Base-by-base conservation (phyloP, 1,284 basidiomycete genomes). In the Microbotryum lychnidis-dioicae region DNA sequence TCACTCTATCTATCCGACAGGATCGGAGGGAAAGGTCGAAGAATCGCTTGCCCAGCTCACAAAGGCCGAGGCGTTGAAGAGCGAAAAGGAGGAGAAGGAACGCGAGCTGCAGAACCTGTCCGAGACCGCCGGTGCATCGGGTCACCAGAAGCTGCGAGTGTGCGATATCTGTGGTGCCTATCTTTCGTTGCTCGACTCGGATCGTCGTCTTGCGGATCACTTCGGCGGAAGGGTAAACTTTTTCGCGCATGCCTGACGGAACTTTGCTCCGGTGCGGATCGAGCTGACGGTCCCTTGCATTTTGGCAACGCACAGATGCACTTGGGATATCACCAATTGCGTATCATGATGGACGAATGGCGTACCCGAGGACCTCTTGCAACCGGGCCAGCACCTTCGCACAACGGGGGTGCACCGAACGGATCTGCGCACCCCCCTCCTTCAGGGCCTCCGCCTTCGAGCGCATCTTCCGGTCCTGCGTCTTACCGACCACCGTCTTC, bases 91-190 rank as follows among this genome's bases (percentile, higher is more conserved):
- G 44, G 92, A 97, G 69, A 97, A 98, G 78, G 96, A 98, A 87
- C 86, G 89, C 68, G 96, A 98, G 73, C 80, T 98, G 60, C 92
- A 97, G 78, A 87, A 93, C 76, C 80, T 98, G 63, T 97, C 94
- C 60, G 96, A 98, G 76, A 98, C 92, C 48, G 94, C 93, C 55
- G 96, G 96, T 65, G 96, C 96, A 3, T 96, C 91, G 63, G 96
- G 96, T 29, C 94, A 98, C 79, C 96, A 99, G 78, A 98, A 98
- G 78, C 80, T 99, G 72, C 86, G 96, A 68, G 96, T 99, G 29
- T 98, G 96, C 79, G 96, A 99, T 79, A 93, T 97, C 47, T 99
- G 96, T 76, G 96, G 96, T 73, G 96, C 96, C 23, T 98, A 98
- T 79, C 81, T 99, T 52, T 96, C 91, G 42, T 91, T 98, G 33